phyloP scores from a whole-genome alignment of 148 eudicot species.

The Drosera capensis region DNA sequence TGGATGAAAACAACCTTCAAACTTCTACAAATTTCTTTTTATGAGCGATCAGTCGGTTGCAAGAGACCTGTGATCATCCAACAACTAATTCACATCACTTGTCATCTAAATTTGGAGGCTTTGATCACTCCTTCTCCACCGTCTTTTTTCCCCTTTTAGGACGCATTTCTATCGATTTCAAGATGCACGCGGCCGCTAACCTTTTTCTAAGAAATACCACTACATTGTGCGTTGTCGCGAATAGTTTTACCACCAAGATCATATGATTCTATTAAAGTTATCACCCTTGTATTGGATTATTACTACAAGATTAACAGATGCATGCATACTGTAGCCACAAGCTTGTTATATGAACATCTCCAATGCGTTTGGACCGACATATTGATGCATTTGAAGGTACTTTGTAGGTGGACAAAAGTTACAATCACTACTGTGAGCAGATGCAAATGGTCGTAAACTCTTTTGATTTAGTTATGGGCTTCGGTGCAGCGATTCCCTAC shows the following conservation, averaged over 20 bases:
- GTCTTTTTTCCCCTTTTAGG: no score
- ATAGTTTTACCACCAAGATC: no score
- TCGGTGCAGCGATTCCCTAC: slow-evolving; percentile 78
- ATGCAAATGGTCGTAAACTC: slow-evolving; percentile 98
- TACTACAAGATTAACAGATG: no score
- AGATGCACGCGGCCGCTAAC: no score
- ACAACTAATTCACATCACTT: not conserved
- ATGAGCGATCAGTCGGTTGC: no score
- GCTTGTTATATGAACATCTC: not conserved
- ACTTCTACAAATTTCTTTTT: not conserved
- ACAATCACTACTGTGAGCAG: slow-evolving; percentile 84
- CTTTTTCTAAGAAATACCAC: no score
- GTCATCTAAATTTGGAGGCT: no score
- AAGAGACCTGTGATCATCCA: not conserved
- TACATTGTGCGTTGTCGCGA: no score
- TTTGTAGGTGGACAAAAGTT: slow-evolving; percentile 71
- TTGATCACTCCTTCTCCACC: no score
- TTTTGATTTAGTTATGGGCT: slow-evolving; percentile 79
- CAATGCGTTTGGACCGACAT: not conserved
- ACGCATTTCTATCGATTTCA: no score
- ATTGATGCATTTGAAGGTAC: not conserved
- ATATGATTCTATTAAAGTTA: no score
- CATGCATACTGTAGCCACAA: not conserved
- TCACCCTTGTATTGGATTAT: no score
- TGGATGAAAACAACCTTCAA: not conserved